Percentiles rank a stretch among this genome's conserved stretches.
These are phyloP conservation scores for Aurifilum marmelostoma DNA, from an alignment of 2,329 filamentous ascomycete species.

Conservation along the genomic window DNA sequence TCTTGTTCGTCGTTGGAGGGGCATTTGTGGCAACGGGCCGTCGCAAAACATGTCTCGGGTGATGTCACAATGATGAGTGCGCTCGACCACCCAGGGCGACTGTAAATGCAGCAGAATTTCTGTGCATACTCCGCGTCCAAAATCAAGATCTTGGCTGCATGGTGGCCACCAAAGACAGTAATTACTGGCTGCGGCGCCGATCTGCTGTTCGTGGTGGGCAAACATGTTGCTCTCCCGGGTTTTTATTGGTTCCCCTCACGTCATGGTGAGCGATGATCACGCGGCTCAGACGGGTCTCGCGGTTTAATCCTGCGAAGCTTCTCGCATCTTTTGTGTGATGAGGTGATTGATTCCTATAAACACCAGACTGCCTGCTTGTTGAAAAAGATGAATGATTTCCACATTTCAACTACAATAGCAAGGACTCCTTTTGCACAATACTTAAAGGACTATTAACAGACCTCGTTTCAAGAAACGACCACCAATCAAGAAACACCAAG, in stretches of 20 bases:
- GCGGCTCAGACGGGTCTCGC: background rate
- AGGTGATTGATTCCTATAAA: background rate
- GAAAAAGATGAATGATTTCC: background rate
- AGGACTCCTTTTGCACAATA: background rate
- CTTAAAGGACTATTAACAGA: background rate
- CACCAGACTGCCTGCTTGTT: background rate
- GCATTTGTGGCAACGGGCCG: background rate
- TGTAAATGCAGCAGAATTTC: background rate
- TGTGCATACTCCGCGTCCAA: background rate
- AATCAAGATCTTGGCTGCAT: constrained; percentile 3
- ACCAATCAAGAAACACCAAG: no score
- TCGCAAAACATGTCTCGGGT: background rate
- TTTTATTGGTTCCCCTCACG: background rate
- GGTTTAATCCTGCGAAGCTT: background rate
- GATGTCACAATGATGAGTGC: no score
- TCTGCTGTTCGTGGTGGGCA: no score
- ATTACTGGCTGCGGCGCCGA: background rate
- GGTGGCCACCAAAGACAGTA: background rate
- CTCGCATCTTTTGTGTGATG: background rate
- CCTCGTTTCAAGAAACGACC: background rate
- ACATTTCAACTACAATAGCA: background rate
- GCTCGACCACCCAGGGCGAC: no score
- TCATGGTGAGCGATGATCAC: background rate
- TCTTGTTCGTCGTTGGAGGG: no score
- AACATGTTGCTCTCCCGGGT: no score